These are phyloP conservation scores for Starmera caribaea DNA, from an alignment of 805 yeast species.

Conservation along the genomic window DNA sequence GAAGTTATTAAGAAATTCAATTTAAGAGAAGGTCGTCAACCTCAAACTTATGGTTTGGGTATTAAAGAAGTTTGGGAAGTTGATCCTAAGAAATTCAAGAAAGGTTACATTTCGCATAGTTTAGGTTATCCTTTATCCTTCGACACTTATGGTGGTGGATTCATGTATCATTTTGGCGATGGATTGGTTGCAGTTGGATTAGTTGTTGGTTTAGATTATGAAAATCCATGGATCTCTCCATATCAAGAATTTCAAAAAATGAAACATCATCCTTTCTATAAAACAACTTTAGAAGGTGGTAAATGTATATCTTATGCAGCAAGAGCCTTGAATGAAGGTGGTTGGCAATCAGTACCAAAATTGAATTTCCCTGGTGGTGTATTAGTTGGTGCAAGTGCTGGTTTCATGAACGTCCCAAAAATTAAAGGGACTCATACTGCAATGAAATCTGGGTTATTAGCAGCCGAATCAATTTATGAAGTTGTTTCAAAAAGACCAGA, in stretches of 20 bases:
- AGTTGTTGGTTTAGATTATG: slow-evolving; percentile 91
- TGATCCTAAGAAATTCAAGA: slow-evolving; percentile 64
- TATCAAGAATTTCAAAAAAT: slow-evolving; percentile 91
- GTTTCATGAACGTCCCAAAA: slow-evolving; percentile 95
- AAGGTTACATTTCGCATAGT: slow-evolving; percentile 78
- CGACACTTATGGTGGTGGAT: slow-evolving; percentile 90
- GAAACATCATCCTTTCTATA: slow-evolving; percentile 86
- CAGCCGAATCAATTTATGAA: slow-evolving; percentile 75
- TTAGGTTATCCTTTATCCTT: slow-evolving; percentile 78
- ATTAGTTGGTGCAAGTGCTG: slow-evolving; percentile 91
- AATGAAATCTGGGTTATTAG: slow-evolving; percentile 89
- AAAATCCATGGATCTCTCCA: slow-evolving; percentile 92
- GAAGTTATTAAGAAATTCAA: slow-evolving; percentile 60
- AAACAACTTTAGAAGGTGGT: slow-evolving; percentile 71
- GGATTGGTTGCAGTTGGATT: slow-evolving; percentile 85
- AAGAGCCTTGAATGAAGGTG: slow-evolving; percentile 95
- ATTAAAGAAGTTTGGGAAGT: slow-evolving; percentile 98
- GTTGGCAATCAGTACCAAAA: slow-evolving; percentile 85
- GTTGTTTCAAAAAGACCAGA: slow-evolving; percentile 36
- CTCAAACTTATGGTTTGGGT: slow-evolving; percentile 94
- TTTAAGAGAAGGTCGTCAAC: slow-evolving; percentile 52
- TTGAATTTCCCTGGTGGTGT: slow-evolving; percentile 94
- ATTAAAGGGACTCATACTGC: slow-evolving; percentile 98
- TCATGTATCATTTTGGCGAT: slow-evolving; percentile 94
- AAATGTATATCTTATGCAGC: slow-evolving; percentile 93